These are phyloP conservation scores for Leccinum uliginosum DNA, from an alignment of 768 basidiomycete genomes.

Conservation along the genomic window DNA sequence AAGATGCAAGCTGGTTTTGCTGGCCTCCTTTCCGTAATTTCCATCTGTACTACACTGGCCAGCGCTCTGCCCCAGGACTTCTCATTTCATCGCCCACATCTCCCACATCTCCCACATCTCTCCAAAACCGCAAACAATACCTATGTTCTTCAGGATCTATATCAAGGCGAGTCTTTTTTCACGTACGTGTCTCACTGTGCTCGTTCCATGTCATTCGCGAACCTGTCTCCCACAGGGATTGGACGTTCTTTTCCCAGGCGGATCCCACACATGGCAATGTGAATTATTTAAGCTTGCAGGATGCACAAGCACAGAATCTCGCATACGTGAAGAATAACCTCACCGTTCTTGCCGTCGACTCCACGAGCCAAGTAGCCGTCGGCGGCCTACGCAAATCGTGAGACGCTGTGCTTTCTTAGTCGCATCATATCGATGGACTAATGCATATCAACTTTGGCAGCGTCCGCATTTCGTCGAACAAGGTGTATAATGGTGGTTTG, in stretches of 20 bases:
- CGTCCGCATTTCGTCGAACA: conserved; percentile 62
- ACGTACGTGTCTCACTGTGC: conserved; percentile 36
- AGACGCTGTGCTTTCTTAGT: conserved; percentile 10
- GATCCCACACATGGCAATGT: conserved; percentile 76
- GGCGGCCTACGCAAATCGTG: conserved; percentile 54
- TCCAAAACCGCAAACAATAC: conserved; percentile 13
- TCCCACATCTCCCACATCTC: too few relatives aligned
- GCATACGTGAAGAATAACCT: conserved; percentile 57
- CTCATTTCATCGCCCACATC: too few relatives aligned
- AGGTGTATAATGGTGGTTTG: conserved; percentile 55
- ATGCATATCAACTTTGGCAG: conserved; percentile 29
- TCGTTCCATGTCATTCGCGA: background rate
- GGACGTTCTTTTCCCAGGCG: conserved; percentile 52
- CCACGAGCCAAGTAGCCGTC: conserved; percentile 39
- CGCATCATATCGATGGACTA: background rate
- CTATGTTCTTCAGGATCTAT: conserved; percentile 34
- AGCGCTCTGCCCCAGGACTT: conserved; percentile 16
- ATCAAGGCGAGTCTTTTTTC: conserved; percentile 49
- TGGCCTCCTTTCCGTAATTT: conserved; percentile 23
- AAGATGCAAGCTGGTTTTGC: conserved; percentile 25
- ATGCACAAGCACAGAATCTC: conserved; percentile 49
- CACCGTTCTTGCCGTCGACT: conserved; percentile 60
- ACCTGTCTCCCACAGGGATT: conserved; percentile 39
- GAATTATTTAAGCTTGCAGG: conserved; percentile 44
- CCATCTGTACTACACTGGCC: conserved; percentile 30